Conservation (phyloP, 2,329 filamentous ascomycete genomes). For the Fusarium guadeloupense region DNA sequence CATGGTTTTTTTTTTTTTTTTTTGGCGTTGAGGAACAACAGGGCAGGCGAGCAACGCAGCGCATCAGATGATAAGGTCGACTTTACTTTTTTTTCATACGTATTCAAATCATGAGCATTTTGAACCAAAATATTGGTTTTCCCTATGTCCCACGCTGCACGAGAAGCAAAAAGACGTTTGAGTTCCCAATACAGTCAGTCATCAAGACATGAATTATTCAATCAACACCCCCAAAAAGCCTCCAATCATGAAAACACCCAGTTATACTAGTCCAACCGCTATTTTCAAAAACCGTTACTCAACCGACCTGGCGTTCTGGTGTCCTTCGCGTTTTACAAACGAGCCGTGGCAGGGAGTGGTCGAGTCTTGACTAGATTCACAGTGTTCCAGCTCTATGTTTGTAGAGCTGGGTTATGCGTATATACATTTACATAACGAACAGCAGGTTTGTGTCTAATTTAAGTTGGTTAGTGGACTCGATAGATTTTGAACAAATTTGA, state of each 20-base stretch:
- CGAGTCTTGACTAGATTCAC: constrained; percentile 11
- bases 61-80: neutral
- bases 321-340: neutral
- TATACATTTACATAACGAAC: constrained; percentile 66
- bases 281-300: neutral
- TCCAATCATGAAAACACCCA: constrained; percentile 20
- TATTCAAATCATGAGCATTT: constrained; percentile 29
- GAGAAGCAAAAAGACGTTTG: constrained; percentile 7
- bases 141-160: constrained; percentile 7
- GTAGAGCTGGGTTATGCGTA: constrained; percentile 4
- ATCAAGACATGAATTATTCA: constrained; percentile 3
- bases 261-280: constrained; percentile 5
- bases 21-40: constrained; percentile 16
- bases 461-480: constrained; percentile 9
- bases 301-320: neutral
- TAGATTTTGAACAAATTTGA: neutral
- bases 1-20: too few species aligned
- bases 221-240: constrained; percentile 22
- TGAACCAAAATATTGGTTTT: constrained; percentile 3
- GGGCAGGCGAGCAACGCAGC: constrained; percentile 9
- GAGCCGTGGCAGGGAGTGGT: neutral
- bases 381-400: constrained; percentile 23
- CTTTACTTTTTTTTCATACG: constrained; percentile 5
- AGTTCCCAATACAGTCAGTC: neutral
- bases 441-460: constrained; percentile 67